Conservation (phyloP, 2,329 filamentous ascomycete species). For the Penicillium fuscoglaucum region DNA sequence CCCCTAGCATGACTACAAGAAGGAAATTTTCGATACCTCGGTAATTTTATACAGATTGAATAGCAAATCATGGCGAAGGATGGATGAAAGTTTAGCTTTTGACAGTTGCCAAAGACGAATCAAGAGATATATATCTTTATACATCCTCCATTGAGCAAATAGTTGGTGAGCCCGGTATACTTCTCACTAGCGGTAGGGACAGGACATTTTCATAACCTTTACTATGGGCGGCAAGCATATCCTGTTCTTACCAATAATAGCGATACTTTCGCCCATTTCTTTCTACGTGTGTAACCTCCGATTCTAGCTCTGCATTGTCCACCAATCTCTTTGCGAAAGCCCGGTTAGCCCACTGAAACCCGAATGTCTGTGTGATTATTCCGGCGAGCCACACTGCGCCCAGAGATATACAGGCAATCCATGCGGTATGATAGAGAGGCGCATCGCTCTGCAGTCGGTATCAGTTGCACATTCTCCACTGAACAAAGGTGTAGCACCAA, state of each 20-base stretch:
- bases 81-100: too few species aligned
- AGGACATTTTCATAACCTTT: not conserved
- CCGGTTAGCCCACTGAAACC: not conserved
- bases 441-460: not conserved
- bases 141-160: too few species aligned
- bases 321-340: not conserved
- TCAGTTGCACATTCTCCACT: not conserved
- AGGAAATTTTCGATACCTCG: too few species aligned
- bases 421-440: not conserved
- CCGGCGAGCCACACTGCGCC: not conserved
- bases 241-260: not conserved
- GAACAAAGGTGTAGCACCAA: not conserved
- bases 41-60: too few species aligned
- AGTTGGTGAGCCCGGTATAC: too few species aligned
- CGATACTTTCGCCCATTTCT: not conserved
- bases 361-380: not conserved
- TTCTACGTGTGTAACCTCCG: not conserved
- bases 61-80: too few species aligned
- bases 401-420: not conserved
- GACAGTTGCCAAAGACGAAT: too few species aligned
- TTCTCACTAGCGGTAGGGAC: not conserved
- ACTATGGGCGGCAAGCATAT: accelerated
- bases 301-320: not conserved
- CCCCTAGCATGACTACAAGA: too few species aligned
- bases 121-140: too few species aligned